phyloP scores from a whole-genome alignment of 495 filamentous ascomycete species.

The Aspergillus carlsbadensis region DNA sequence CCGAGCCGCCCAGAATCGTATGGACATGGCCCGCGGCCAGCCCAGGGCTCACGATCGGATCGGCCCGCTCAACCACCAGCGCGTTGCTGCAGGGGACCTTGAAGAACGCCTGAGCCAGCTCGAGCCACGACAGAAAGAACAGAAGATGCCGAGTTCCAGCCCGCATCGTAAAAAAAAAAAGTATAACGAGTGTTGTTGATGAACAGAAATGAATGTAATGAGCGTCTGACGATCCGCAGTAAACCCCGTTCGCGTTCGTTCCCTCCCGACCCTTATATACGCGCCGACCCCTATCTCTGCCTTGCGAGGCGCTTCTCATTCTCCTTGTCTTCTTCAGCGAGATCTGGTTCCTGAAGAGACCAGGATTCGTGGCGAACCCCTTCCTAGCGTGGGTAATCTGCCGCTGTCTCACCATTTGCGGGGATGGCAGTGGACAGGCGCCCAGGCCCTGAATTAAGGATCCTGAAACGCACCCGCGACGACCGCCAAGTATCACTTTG shows the following conservation, averaged over 20 bases:
- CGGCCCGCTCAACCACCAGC: conserved; percentile 26
- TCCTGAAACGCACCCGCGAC: conserved; percentile 1
- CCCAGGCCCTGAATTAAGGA: not conserved
- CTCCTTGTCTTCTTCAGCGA: not conserved
- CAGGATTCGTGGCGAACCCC: not conserved
- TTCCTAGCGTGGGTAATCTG: not conserved
- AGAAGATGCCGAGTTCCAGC: not conserved
- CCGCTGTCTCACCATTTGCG: not conserved
- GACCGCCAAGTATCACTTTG: too few species aligned
- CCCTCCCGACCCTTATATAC: not conserved
- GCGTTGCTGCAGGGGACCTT: conserved; percentile 2
- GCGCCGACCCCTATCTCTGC: not conserved
- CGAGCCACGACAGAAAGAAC: not conserved
- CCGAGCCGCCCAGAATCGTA: conserved; percentile 71
- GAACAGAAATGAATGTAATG: not conserved
- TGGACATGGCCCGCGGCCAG: conserved; percentile 66
- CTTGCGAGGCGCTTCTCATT: not conserved
- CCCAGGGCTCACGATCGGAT: conserved; percentile 67
- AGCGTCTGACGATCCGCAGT: not conserved
- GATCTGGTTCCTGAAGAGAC: not conserved
- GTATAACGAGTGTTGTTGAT: not conserved
- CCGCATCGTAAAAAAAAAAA: not conserved
- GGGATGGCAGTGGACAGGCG: not conserved
- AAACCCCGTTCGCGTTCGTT: too few species aligned
- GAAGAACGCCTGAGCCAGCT: conserved; percentile 4